phyloP scores from a whole-genome alignment of 495 filamentous ascomycete genomes.

The Haplographium delicatum region DNA sequence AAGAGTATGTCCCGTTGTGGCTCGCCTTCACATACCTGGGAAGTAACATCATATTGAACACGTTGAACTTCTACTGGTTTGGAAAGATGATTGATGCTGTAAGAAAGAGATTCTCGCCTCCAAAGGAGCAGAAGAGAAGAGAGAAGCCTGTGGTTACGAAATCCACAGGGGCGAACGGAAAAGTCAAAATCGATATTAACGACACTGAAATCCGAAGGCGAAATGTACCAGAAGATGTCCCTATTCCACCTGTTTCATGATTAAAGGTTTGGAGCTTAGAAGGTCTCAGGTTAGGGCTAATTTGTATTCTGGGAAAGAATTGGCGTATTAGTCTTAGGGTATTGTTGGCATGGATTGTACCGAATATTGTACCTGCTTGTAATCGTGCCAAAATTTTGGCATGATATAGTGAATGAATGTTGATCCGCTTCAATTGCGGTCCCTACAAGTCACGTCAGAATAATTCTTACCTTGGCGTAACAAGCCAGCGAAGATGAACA shows the following conservation, averaged over 20 bases:
- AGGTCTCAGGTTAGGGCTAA: no score
- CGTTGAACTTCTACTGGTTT: constrained; percentile 94
- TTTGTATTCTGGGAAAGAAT: no score
- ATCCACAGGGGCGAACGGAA: constrained; percentile 26
- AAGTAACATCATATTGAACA: constrained; percentile 76
- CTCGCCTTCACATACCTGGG: constrained; percentile 69
- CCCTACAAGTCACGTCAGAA: no score
- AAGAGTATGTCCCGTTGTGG: constrained; percentile 67
- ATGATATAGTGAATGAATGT: no score
- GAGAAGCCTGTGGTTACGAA: constrained; percentile 25
- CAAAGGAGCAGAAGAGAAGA: constrained; percentile 32
- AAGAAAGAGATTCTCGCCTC: constrained; percentile 78
- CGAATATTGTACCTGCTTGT: no score
- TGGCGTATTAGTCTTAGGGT: no score
- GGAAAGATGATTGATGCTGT: constrained; percentile 94
- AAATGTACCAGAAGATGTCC: constrained; percentile 12
- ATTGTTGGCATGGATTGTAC: no score
- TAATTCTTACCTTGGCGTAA: no score
- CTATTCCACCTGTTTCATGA: constrained; percentile 8
- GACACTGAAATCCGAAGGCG: constrained; percentile 28
- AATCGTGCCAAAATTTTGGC: no score
- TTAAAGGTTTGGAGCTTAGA: neutral
- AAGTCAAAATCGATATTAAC: constrained; percentile 22
- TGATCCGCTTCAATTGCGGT: no score
- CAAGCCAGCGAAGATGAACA: no score